Conservation (phyloP, 495 filamentous ascomycete genomes). For the Aspergillus homomorphus region DNA sequence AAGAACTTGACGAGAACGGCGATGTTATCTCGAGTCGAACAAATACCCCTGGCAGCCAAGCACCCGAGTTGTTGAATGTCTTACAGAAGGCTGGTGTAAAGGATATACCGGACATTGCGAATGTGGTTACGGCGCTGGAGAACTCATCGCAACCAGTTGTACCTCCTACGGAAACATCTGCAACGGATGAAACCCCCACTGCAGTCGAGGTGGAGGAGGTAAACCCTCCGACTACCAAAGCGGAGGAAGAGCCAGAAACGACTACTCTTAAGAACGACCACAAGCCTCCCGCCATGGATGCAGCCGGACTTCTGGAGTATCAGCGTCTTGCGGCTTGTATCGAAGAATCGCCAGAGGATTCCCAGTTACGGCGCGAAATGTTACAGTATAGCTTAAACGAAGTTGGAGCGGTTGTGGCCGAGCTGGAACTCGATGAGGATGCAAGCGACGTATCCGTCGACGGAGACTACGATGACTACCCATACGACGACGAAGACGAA, state of each 20-base stretch:
- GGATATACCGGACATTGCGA: slow-evolving; percentile 36
- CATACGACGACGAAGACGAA: slow-evolving; percentile 55
- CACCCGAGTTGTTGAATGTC: slow-evolving; percentile 61
- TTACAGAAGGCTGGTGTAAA: slow-evolving; percentile 68
- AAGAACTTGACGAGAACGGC: slow-evolving; percentile 89
- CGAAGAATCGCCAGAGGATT: slow-evolving; percentile 76
- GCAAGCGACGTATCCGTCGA: slow-evolving; percentile 56
- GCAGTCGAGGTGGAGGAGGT: background rate
- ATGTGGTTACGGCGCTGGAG: slow-evolving; percentile 10
- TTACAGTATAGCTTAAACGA: slow-evolving; percentile 82
- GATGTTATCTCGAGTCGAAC: slow-evolving; percentile 69
- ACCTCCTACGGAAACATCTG: background rate
- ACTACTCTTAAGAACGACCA: slow-evolving; percentile 7
- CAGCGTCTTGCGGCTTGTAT: slow-evolving; percentile 36
- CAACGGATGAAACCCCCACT: background rate
- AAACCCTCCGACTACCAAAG: background rate
- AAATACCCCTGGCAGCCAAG: slow-evolving; percentile 57
- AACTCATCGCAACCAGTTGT: background rate
- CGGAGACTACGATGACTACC: slow-evolving; percentile 49
- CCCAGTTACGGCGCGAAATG: slow-evolving; percentile 82
- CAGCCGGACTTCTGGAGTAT: slow-evolving; percentile 23
- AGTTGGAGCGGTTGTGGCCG: slow-evolving; percentile 87
- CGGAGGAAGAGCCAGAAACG: background rate
- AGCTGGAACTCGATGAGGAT: slow-evolving; percentile 78
- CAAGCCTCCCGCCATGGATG: slow-evolving; percentile 21